These are phyloP conservation scores for Ascochyta fabae DNA, from an alignment of 2,329 filamentous ascomycete genomes.

Conservation along the genomic window DNA sequence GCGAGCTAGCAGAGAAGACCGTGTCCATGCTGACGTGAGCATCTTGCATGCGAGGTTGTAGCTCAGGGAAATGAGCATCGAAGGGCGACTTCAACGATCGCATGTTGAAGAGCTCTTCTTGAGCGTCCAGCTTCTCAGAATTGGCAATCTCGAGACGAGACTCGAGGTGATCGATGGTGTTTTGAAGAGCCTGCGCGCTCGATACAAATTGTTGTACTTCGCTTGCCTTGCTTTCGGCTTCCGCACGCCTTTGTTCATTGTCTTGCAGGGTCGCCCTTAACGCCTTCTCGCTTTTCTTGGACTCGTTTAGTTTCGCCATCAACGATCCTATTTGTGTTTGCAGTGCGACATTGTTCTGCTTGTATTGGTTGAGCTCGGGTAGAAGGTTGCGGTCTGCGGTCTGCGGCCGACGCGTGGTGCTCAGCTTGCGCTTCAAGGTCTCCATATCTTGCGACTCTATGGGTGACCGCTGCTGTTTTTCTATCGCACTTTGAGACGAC, in stretches of 20 bases:
- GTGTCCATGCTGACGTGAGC: constrained; percentile 39
- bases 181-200: constrained; percentile 41
- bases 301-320: constrained; percentile 49
- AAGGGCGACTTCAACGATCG: constrained; percentile 37
- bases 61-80: constrained; percentile 24
- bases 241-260: constrained; percentile 40
- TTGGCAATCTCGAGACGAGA: constrained; percentile 50
- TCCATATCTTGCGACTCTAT: constrained; percentile 37
- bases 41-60: constrained; percentile 11
- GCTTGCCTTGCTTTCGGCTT: constrained; percentile 37
- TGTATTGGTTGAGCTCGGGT: constrained; percentile 49
- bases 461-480: constrained; percentile 36
- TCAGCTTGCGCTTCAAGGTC: constrained; percentile 49
- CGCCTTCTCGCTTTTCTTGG: constrained; percentile 45
- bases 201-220: constrained; percentile 36
- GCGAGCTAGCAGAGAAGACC: constrained; percentile 35
- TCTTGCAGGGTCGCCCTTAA: constrained; percentile 40
- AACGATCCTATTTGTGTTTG: constrained; percentile 48
- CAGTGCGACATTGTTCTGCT: constrained; percentile 45
- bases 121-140: constrained; percentile 50
- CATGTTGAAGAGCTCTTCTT: constrained; percentile 46
- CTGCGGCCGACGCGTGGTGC: constrained; percentile 41
- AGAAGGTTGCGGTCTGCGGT: constrained; percentile 43
- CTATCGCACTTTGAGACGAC: constrained; percentile 31
- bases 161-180: constrained; percentile 49